phyloP scores from a whole-genome alignment of 768 basidiomycete species.

The Tulasnella sp. region DNA sequence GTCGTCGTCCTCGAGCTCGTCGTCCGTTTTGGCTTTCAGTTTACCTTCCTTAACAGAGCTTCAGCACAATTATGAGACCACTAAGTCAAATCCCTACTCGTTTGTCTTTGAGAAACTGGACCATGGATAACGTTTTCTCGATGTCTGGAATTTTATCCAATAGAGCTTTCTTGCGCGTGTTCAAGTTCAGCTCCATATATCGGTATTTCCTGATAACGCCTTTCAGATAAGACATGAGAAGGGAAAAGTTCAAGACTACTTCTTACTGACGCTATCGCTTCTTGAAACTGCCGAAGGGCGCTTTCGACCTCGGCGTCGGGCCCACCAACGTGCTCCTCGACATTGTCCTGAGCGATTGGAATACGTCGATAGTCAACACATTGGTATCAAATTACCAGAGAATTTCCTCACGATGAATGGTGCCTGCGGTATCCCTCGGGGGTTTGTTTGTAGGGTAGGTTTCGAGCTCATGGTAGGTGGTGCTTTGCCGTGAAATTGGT shows the following conservation, averaged over 20 bases:
- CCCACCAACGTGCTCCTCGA: slow-evolving; percentile 75
- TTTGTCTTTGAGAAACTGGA: slow-evolving; percentile 63
- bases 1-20: slow-evolving; percentile 35
- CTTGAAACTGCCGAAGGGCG: slow-evolving; percentile 72
- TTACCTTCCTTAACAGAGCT: slow-evolving; percentile 44
- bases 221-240: background rate
- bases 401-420: slow-evolving; percentile 88
- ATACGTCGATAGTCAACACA: background rate
- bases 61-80: background rate
- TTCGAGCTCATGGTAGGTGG: background rate
- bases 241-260: background rate
- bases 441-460: slow-evolving; percentile 47
- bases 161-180: slow-evolving; percentile 63
- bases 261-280: slow-evolving; percentile 76
- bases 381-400: background rate
- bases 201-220: slow-evolving; percentile 73
- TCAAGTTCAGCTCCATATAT: slow-evolving; percentile 87
- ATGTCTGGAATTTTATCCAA: slow-evolving; percentile 97
- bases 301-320: slow-evolving; percentile 66
- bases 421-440: slow-evolving; percentile 88
- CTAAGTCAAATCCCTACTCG: slow-evolving; percentile 38
- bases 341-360: slow-evolving; percentile 50
- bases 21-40: slow-evolving; percentile 29
- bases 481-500: background rate
- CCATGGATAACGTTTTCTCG: slow-evolving; percentile 81